These are phyloP conservation scores for Penicillium sp. DNA, from an alignment of 2,329 filamentous ascomycete species.

Conservation along the genomic window DNA sequence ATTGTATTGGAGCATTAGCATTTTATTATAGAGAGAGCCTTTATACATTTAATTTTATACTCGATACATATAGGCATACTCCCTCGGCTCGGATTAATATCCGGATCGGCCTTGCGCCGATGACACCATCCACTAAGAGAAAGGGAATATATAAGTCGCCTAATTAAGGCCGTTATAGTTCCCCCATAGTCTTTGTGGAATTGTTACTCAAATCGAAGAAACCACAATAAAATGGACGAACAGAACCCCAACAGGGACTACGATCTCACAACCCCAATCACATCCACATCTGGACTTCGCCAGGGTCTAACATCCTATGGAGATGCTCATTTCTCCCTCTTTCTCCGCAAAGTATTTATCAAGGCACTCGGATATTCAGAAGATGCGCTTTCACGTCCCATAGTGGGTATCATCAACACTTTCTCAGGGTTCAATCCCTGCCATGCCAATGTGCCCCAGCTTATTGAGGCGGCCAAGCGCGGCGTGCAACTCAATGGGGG, in stretches of 20 bases:
- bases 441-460: constrained; percentile 69
- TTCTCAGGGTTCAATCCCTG: constrained; percentile 73
- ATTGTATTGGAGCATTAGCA: not conserved
- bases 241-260: constrained; percentile 51
- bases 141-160: constrained; percentile 18
- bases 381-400: constrained; percentile 67
- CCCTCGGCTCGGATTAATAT: constrained; percentile 21
- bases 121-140: constrained; percentile 25
- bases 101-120: constrained; percentile 26
- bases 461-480: constrained; percentile 68
- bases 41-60: not conserved
- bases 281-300: constrained; percentile 56
- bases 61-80: not conserved
- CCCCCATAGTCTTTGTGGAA: not conserved
- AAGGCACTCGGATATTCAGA: constrained; percentile 74
- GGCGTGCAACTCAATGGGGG: constrained; percentile 68
- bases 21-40: not conserved
- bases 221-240: not conserved
- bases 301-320: constrained; percentile 68
- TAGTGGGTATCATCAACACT: constrained; percentile 74
- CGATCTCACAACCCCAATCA: constrained; percentile 57
- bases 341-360: constrained; percentile 74
- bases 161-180: not conserved
- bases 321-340: constrained; percentile 72
- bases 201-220: too few relatives aligned